phyloP scores from a whole-genome alignment of 1,284 basidiomycete species.

The Fomitiporia mediterranea region DNA sequence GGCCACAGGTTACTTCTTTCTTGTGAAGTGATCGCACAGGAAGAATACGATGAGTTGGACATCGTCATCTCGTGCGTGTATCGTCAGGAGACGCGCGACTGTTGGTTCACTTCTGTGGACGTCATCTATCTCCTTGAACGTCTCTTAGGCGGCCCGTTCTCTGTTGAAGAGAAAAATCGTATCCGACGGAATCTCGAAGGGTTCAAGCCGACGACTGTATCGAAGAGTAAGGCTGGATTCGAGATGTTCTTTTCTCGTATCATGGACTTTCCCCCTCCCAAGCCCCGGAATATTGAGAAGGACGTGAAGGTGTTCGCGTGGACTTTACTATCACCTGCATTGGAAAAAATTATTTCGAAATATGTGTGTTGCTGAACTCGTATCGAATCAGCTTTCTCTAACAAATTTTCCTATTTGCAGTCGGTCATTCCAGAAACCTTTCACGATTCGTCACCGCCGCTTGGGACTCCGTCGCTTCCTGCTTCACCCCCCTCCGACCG shows the following conservation, averaged over 20 bases:
- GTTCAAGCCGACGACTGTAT: constrained; percentile 85
- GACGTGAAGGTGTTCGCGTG: constrained; percentile 98
- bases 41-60: constrained; percentile 51
- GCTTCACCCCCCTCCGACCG: background rate
- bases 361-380: constrained; percentile 61
- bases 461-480: background rate
- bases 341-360: constrained; percentile 94
- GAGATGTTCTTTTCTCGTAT: constrained; percentile 87
- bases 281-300: constrained; percentile 96
- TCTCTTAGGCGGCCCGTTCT: constrained; percentile 79
- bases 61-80: constrained; percentile 88
- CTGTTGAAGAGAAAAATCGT: constrained; percentile 94
- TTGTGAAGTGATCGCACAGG: constrained; percentile 55
- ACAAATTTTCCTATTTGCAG: background rate
- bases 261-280: constrained; percentile 93
- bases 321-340: constrained; percentile 72
- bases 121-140: constrained; percentile 91
- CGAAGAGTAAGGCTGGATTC: constrained; percentile 77
- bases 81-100: constrained; percentile 71
- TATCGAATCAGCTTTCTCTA: background rate
- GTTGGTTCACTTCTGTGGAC: constrained; percentile 92
- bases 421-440: constrained; percentile 13
- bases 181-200: constrained; percentile 93
- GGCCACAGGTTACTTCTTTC: constrained; percentile 59
- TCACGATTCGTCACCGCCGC: background rate